These are phyloP conservation scores for Lasiodiplodia theobromae DNA, from an alignment of 2,329 filamentous ascomycete genomes.

Conservation along the genomic window DNA sequence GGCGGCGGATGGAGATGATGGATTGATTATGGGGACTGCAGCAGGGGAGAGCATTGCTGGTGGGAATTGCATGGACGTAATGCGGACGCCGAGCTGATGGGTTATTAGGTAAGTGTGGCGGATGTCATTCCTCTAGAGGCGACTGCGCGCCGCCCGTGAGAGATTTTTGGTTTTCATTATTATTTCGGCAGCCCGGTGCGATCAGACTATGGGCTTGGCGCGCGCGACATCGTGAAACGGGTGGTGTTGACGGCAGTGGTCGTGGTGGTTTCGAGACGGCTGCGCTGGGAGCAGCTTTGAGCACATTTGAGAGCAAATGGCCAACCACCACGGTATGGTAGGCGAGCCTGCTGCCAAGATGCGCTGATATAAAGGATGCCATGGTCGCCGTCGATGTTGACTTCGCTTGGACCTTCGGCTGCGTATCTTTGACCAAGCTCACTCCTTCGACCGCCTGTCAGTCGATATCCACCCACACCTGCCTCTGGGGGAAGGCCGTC, in stretches of 20 bases:
- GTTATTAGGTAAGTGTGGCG: slow-evolving; percentile 26
- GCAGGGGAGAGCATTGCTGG: neutral
- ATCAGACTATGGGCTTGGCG: neutral
- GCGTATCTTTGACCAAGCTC: slow-evolving; percentile 13
- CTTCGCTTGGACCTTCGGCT: slow-evolving; percentile 22
- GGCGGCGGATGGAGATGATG: neutral
- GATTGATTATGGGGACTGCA: neutral
- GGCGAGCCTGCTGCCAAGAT: neutral
- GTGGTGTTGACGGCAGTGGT: neutral
- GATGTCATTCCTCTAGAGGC: slow-evolving; percentile 27
- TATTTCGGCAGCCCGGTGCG: neutral
- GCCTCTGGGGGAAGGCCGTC: slow-evolving; percentile 5
- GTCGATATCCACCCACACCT: neutral
- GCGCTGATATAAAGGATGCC: slow-evolving; percentile 11
- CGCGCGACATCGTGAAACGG: neutral
- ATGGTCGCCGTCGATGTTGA: neutral
- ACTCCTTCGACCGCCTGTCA: neutral
- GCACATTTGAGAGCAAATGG: slow-evolving; percentile 17
- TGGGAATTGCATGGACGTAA: slow-evolving; percentile 16
- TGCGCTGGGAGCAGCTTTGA: neutral
- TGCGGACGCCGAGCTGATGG: slow-evolving; percentile 17
- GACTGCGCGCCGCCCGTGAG: neutral
- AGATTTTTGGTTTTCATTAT: neutral
- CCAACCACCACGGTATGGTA: neutral
- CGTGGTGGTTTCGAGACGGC: neutral